phyloP scores from a whole-genome alignment of 2,329 filamentous ascomycete species.

The Teratosphaeria destructans region DNA sequence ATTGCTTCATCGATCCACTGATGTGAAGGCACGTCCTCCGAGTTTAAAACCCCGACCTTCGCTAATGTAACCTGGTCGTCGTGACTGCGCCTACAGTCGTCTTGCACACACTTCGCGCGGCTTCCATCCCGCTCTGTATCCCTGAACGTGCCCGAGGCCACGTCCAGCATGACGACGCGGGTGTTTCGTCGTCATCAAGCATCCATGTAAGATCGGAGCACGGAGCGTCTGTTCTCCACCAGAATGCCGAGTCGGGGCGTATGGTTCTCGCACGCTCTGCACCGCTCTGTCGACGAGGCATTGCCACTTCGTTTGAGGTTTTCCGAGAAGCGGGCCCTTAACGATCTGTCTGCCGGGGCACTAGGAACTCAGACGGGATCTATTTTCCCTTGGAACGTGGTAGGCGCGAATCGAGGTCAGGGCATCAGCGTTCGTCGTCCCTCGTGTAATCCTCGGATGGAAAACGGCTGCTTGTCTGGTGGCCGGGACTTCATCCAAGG shows the following conservation, averaged over 20 bases:
- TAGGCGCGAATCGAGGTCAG: not conserved
- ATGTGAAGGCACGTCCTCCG: not conserved
- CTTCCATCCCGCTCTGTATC: not conserved
- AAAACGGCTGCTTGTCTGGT: not conserved
- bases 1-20: not conserved
- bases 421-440: not conserved
- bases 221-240: not conserved
- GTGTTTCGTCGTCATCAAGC: not conserved
- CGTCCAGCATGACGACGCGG: not conserved
- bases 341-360: not conserved
- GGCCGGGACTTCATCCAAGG: not conserved
- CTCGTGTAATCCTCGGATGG: not conserved
- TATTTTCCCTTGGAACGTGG: not conserved
- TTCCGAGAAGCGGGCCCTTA: not conserved
- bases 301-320: not conserved
- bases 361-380: not conserved
- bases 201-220: not conserved
- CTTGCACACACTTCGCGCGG: not conserved
- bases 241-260: not conserved
- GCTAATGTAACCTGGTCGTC: not conserved
- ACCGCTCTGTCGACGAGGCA: not conserved
- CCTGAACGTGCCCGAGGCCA: not conserved
- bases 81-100: not conserved
- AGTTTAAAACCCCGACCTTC: not conserved
- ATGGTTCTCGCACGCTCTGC: not conserved